Conservation (phyloP, 768 basidiomycete species). For the Heimioporus sp. region DNA sequence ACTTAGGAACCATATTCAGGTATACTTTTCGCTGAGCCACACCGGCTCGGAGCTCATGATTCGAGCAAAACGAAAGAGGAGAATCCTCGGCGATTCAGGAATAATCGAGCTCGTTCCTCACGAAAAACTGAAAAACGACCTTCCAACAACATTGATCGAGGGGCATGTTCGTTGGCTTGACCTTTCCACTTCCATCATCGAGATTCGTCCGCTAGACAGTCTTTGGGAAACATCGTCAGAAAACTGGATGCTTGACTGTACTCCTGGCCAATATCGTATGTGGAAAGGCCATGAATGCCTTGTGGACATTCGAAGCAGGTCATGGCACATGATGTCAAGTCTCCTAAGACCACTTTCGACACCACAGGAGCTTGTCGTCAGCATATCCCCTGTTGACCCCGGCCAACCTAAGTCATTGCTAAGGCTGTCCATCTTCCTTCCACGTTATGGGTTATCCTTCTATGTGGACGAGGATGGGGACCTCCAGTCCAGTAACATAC, state of each 20-base stretch:
- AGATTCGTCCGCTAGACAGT: constrained; percentile 20
- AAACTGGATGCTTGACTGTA: constrained; percentile 21
- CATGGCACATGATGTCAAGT: constrained; percentile 20
- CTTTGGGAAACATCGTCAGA: constrained; percentile 15
- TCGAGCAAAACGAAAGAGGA: constrained; percentile 3
- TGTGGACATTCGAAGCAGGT: constrained; percentile 23
- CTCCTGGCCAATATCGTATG: constrained; percentile 2
- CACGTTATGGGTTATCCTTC: constrained; percentile 40
- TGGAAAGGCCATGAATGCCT: constrained; percentile 5
- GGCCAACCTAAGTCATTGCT: not conserved
- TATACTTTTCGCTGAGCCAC: too few species aligned
- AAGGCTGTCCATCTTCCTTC: constrained; percentile 31
- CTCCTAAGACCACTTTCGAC: constrained; percentile 16
- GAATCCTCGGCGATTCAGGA: not conserved
- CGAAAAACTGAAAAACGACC: constrained; percentile 14
- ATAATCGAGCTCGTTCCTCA: constrained; percentile 20
- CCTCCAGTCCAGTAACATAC: constrained; percentile 40
- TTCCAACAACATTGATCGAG: not conserved
- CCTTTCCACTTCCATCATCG: constrained; percentile 15
- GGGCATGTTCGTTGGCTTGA: constrained; percentile 29
- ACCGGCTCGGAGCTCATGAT: constrained; percentile 8
- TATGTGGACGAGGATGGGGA: constrained; percentile 27
- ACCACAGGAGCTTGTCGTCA: constrained; percentile 17
- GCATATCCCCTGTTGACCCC: not conserved
- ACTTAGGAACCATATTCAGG: too few species aligned